Evolutionary conservation across 768 basidiomycete species (phyloP).

Genomic region (Macrolepiota fuliginosa): DNA sequence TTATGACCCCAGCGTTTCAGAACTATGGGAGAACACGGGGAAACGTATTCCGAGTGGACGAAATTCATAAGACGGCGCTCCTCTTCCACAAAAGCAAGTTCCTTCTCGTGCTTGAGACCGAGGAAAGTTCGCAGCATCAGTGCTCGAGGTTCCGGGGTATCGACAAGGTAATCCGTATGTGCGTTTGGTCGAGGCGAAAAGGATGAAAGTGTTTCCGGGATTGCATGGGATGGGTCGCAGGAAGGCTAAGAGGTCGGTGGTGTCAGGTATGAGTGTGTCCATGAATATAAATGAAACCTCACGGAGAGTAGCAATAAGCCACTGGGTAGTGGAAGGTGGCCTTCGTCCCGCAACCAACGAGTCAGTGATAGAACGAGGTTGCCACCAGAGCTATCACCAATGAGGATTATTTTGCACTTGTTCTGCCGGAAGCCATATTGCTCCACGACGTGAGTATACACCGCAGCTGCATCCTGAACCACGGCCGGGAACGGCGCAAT

Average conservation of each 20-base stretch:
- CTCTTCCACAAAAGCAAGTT: conserved; percentile 24
- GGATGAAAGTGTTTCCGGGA: conserved; percentile 46
- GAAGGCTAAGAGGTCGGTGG: conserved; percentile 18
- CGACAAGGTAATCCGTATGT: conserved; percentile 48
- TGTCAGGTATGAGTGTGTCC: neutral
- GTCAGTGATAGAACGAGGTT: conserved; percentile 50
- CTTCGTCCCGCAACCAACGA: conserved; percentile 54
- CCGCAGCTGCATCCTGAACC: conserved; percentile 50
- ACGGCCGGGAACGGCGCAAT: conserved; percentile 53
- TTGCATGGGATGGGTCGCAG: conserved; percentile 39
- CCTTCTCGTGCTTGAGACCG: conserved; percentile 29
- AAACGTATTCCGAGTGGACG: conserved; percentile 40
- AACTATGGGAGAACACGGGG: conserved; percentile 37
- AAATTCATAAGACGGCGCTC: conserved; percentile 30
- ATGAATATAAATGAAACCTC: conserved; percentile 7
- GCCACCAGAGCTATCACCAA: conserved; percentile 56
- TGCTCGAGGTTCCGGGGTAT: conserved; percentile 51
- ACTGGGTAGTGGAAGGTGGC: conserved; percentile 39
- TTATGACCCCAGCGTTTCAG: conserved; percentile 36
- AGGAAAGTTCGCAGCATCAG: conserved; percentile 54
- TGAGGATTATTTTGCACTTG: conserved; percentile 40
- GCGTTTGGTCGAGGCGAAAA: conserved; percentile 50
- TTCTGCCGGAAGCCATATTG: conserved; percentile 21
- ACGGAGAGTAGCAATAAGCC: conserved; percentile 47
- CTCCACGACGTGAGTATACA: conserved; percentile 44